These are phyloP conservation scores for Penicillium pulvis DNA, from an alignment of 495 filamentous ascomycete species.

Conservation along the genomic window DNA sequence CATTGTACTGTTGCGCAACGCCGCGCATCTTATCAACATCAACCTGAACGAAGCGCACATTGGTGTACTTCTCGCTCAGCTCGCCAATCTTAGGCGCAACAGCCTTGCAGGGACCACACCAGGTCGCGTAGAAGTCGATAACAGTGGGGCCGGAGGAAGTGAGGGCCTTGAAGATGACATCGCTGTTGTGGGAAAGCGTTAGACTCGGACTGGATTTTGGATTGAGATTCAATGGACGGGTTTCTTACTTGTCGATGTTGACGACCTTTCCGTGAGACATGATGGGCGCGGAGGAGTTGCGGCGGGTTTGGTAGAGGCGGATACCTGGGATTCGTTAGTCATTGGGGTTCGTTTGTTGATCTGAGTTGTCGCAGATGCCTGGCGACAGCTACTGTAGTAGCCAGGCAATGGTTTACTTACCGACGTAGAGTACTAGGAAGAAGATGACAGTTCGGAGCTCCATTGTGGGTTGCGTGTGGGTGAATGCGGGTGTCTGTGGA, in stretches of 20 bases:
- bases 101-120: constrained; percentile 33
- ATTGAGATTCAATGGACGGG: neutral
- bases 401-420: constrained; percentile 11
- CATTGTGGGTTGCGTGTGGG: constrained; percentile 27
- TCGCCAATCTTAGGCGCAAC: constrained; percentile 31
- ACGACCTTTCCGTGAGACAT: constrained; percentile 32
- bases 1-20: constrained; percentile 67
- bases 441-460: constrained; percentile 27
- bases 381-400: neutral
- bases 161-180: constrained; percentile 35
- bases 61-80: constrained; percentile 42
- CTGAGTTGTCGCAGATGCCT: neutral
- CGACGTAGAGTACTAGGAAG: constrained; percentile 23
- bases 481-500: constrained; percentile 3
- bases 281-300: constrained; percentile 17
- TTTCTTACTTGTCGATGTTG: constrained; percentile 33
- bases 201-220: constrained; percentile 3
- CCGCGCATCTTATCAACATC: constrained; percentile 81
- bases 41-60: constrained; percentile 76
- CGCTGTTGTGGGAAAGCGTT: constrained; percentile 20
- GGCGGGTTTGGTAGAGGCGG: constrained; percentile 21
- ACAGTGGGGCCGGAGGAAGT: constrained; percentile 28
- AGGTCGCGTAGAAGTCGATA: constrained; percentile 35
- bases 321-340: constrained; percentile 22
- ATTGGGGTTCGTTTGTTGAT: neutral